A percentile compares a stretch with the other conserved stretches of the same genome.
These are phyloP conservation scores for Candida gorgasii DNA, from an alignment of 805 yeast genomes.

Conservation along the genomic window DNA sequence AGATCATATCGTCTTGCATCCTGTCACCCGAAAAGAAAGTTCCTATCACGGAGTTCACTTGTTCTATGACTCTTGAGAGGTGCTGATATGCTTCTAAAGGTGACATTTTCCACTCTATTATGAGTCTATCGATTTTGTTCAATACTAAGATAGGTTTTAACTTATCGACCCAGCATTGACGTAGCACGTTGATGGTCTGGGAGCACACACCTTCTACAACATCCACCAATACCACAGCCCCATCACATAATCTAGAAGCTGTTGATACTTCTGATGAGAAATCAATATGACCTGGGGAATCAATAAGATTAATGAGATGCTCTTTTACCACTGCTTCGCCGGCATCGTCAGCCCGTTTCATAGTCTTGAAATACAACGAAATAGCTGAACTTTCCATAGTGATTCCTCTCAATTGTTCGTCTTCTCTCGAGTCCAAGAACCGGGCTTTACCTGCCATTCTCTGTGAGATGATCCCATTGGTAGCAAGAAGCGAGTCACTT, in stretches of 20 bases:
- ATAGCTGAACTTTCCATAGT: slow-evolving; percentile 98
- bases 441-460: slow-evolving; percentile 94
- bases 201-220: slow-evolving; percentile 99
- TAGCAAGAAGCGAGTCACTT: slow-evolving; percentile 87
- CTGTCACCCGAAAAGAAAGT: slow-evolving; percentile 90
- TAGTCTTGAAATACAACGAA: slow-evolving; percentile 81
- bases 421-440: slow-evolving; percentile 89
- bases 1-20: slow-evolving; percentile 80
- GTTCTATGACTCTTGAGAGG: slow-evolving; percentile 77
- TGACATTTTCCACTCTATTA: slow-evolving; percentile 76
- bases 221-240: slow-evolving; percentile 92
- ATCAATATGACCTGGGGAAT: slow-evolving; percentile 99
- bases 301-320: slow-evolving; percentile 86
- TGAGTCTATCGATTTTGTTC: slow-evolving; percentile 87
- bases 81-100: slow-evolving; percentile 87
- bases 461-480: slow-evolving; percentile 94
- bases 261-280: slow-evolving; percentile 95
- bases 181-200: slow-evolving; percentile 89
- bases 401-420: slow-evolving; percentile 93
- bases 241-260: slow-evolving; percentile 94
- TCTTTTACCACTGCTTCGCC: slow-evolving; percentile 56
- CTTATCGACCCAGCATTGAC: slow-evolving; percentile 95
- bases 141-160: slow-evolving; percentile 84
- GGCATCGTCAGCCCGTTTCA: slow-evolving; percentile 36
- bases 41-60: slow-evolving; percentile 92